Evolutionary conservation across 2,329 filamentous ascomycete genomes (phyloP), one percentile per base, ranked within the genome.

Genomic region (Niveomyces coronatus): DNA sequence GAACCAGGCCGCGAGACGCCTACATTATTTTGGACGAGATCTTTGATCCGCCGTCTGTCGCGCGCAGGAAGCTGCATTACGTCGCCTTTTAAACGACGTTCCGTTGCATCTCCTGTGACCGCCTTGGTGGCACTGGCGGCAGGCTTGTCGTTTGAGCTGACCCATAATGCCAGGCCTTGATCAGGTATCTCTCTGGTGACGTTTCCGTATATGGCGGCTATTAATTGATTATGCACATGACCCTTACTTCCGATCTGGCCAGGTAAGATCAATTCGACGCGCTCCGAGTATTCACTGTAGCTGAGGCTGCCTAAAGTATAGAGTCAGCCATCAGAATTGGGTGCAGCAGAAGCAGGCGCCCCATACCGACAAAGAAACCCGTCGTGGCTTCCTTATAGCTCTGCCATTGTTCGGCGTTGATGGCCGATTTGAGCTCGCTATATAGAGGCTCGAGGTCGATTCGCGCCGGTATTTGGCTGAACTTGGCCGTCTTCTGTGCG

Each of bases 111-210:
- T 19, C 76, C 76, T 19, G 71, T 74, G 32, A 76, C 68, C 16
- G 75, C 73, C 53, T 82, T 82, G 47, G 64, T 71, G 45, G 71
- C 71, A 29, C 65, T 66, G 9, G 71, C 61, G 14, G 69, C 60
- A 14, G 76, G 76, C 50, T 82, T 82, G 49, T 82, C 78, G 51
- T 82, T 80, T 39, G 78, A 76, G 55, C 76, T 81, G 54, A 82
- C 79, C 78, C 78, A 83, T 44, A 75, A 74, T 33, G 79, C 79
- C 50, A 79, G 70, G 49, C 77, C 77, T 53, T 68, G 68, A 46
- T 82, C 78, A 42, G 79, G 78, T 65, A 79, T 74, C 54, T 82
- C 79, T 41, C 79, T 65, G 24, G 76, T 81, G 43, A 81, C 72
- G 67, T 83, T 83, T 51, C 70, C 76, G 54, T 78, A 78, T 49